phyloP scores from a whole-genome alignment of 306 rosid genomes.

The Prunus campanulata region DNA sequence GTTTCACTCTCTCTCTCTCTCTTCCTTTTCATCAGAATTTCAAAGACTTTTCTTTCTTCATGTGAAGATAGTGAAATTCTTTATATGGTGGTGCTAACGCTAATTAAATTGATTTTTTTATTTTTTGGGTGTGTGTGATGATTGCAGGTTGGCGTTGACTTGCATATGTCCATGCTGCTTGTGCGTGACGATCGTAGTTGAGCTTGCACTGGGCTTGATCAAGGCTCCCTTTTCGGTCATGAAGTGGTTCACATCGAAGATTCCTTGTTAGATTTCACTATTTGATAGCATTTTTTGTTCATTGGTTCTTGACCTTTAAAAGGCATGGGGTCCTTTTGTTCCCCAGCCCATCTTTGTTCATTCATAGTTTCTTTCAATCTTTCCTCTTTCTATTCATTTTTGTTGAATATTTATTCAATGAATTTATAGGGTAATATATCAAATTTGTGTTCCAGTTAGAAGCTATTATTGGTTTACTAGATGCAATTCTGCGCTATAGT shows the following conservation, averaged over 20 bases:
- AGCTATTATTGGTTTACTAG: too few species aligned
- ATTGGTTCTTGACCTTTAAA: neutral
- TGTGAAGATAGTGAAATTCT: neutral
- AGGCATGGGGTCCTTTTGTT: neutral
- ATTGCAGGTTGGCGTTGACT: slow-evolving; percentile 54
- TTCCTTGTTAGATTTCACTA: slow-evolving; percentile 55
- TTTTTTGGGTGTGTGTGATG: neutral
- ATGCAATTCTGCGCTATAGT: too few species aligned
- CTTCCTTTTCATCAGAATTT: neutral
- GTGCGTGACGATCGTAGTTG: slow-evolving; percentile 71
- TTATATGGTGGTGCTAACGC: too few species aligned
- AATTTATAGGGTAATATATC: too few species aligned
- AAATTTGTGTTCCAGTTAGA: too few species aligned
- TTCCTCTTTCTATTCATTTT: neutral
- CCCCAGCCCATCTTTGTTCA: neutral
- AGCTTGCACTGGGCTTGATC: slow-evolving; percentile 65
- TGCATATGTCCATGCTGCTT: slow-evolving; percentile 91
- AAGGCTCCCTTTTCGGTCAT: slow-evolving; percentile 71
- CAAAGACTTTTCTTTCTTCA: neutral
- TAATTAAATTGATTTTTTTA: neutral
- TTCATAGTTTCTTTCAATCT: neutral
- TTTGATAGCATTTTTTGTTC: neutral
- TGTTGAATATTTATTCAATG: too few species aligned
- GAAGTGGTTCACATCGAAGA: slow-evolving; percentile 83
- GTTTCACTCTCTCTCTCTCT: neutral